Base-by-base conservation (phyloP, 1,284 basidiomycete genomes). In the Apiotrichum laibachii region DNA sequence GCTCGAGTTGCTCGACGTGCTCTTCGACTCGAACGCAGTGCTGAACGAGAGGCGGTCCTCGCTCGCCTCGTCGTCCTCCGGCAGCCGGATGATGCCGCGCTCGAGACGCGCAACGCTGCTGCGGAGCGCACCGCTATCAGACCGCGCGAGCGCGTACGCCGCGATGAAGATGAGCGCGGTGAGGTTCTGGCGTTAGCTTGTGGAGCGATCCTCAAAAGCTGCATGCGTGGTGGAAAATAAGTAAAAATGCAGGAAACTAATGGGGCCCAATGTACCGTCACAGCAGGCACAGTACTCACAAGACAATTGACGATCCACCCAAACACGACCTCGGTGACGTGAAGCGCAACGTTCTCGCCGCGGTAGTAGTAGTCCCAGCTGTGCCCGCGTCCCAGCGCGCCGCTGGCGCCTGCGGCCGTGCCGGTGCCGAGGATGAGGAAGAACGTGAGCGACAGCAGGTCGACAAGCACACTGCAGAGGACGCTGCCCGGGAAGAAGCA, bases 21-120 rank as follows among this genome's bases (percentile, higher is more conserved):
- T n/a, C n/a, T n/a, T n/a, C n/a, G 15, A 18, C 40, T 42, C 40
- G 40, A 18, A 15, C 26, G 26, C 26, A 31, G 16, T 42, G 40
- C 16, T 8, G 8, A 18, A 18, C 15, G 40, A 15, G 15, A 18
- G 16, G 13, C 40, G 16, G 15, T 16, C 40, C 11, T 42, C 15
- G 45, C 31, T 12, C 45, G 31, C 26, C 59, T 73, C 75, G 49
- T 73, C 76, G 52, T 77, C 76, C 44, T 77, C 75, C 50, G 76
- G 73, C 46, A 78, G 62, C 45, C 73, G 66, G 60, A 78, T 61
- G 60, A 78, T 61, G 10, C 76, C 76, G 40, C 40, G 16, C 40
- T 42, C 16, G 40, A 42, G 40, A 16, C n/a, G 16, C 8, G 8
- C 16, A 8, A 42, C 8, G 18, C 40, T 42, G 18, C 40, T 15